phyloP scores from a whole-genome alignment of 495 filamentous ascomycete genomes.

The Xylaria venustula region DNA sequence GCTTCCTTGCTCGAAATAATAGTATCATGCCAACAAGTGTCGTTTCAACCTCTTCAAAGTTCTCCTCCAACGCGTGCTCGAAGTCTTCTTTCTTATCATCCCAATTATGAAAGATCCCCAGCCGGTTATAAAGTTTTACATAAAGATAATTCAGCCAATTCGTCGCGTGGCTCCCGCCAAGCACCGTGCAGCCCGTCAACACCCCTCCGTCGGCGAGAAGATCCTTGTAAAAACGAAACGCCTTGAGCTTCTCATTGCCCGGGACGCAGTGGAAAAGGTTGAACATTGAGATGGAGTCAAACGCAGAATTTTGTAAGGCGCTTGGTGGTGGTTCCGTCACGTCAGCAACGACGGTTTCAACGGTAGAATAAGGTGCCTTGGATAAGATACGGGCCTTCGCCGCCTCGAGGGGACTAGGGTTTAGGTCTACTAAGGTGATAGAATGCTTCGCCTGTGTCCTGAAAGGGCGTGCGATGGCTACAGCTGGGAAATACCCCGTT shows the following conservation, averaged over 20 bases:
- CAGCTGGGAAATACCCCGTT: too few relatives aligned
- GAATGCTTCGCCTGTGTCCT: too few relatives aligned
- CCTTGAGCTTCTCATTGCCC: slow-evolving; percentile 10
- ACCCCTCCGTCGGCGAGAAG: slow-evolving; percentile 31
- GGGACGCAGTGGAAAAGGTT: slow-evolving; percentile 43
- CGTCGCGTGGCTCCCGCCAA: slow-evolving; percentile 33
- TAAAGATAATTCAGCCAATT: slow-evolving; percentile 36
- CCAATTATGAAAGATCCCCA: slow-evolving; percentile 29
- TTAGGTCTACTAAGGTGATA: slow-evolving; percentile 29
- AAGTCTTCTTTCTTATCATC: slow-evolving; percentile 29
- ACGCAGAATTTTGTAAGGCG: slow-evolving; percentile 16
- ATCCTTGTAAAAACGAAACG: slow-evolving; percentile 24
- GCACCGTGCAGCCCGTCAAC: slow-evolving; percentile 33
- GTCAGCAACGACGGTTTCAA: slow-evolving; percentile 21
- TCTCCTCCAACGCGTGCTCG: slow-evolving; percentile 30
- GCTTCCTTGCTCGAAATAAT: not conserved
- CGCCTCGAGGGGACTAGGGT: slow-evolving; percentile 18
- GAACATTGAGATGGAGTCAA: slow-evolving; percentile 39
- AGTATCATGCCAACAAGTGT: slow-evolving; percentile 22
- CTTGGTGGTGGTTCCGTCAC: slow-evolving; percentile 15
- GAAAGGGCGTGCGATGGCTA: too few relatives aligned
- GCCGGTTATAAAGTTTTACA: slow-evolving; percentile 27
- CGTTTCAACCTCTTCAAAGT: slow-evolving; percentile 32
- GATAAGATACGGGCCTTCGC: slow-evolving; percentile 17
- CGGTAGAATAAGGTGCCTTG: not conserved